Conservation (phyloP, 1,284 basidiomycete species). For the Pyrrhoderma lamaoense region DNA sequence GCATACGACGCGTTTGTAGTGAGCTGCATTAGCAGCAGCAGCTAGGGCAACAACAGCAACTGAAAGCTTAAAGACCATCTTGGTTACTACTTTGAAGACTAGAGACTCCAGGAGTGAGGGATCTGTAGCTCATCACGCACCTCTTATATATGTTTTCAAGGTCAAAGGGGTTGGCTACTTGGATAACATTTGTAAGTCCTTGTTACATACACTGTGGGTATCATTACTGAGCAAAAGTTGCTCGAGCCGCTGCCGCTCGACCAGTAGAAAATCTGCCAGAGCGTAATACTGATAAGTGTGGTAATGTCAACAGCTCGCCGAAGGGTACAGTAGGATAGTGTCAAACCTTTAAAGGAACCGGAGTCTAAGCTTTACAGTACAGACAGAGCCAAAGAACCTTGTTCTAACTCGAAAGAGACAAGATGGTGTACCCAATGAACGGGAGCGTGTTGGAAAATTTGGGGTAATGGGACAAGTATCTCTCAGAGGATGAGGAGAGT, state of each 20-base stretch:
- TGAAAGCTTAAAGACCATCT: constrained; percentile 15
- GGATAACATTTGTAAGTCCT: background rate
- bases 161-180: background rate
- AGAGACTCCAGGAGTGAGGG: constrained; percentile 11
- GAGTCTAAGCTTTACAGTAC: too few species aligned
- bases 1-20: constrained; percentile 19
- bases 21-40: constrained; percentile 10
- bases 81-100: background rate
- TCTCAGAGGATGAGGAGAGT: too few species aligned
- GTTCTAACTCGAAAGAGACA: too few species aligned
- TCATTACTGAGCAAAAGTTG: background rate
- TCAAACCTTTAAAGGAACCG: too few species aligned
- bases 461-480: too few species aligned
- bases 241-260: background rate
- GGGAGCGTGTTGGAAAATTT: too few species aligned
- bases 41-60: constrained; percentile 13
- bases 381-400: too few species aligned
- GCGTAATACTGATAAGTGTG: constrained; percentile 1
- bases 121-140: background rate
- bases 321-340: too few species aligned
- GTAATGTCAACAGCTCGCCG: background rate
- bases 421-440: too few species aligned
- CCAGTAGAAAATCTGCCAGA: constrained; percentile 3
- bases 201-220: background rate
- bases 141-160: background rate